Evolutionary conservation across 768 basidiomycete genomes (phyloP), one percentile per base, ranked within the genome.

Genomic region (Tephrocybe sp.): DNA sequence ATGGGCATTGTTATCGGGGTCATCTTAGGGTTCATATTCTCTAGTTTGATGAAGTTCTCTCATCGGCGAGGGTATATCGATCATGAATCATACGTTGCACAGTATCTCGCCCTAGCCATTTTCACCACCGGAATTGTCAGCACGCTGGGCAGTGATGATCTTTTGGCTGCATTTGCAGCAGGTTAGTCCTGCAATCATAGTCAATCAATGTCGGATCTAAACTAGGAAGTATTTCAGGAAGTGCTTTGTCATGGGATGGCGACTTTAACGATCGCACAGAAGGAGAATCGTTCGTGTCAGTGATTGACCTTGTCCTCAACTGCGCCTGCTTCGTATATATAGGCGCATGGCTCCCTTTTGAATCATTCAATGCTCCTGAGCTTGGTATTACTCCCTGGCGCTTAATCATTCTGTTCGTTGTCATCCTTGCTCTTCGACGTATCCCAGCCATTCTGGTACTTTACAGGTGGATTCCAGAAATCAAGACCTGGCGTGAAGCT

Each of bases 381-480:
- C 68, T 89, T 7, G 84, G 83, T 1, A 77, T 90, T 48, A 73
- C 67, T 0, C 84, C 86, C 2, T 88, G 88, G 87, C 75, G 86
- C 18, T 73, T 98, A 18, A 62, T 87, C 4, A 64, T 86, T 0
- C 68, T 98, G 11, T 77, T 85, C 58, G 60, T 93, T 32, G 69
- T 72, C 2, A 84, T 97, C 42, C 69, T 97, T 41, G 56, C 83
- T 5, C 66, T 98, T 28, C 83, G 96, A 23, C 79, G 96, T 11
- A 84, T 97, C 20, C 95, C 94, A 0, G 70, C 82, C 14, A 74
- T 98, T 40, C 68, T 96, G 45, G 60, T 83, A 3, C 72, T 97
- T 2, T 94, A 95, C 60, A 81, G 70, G 51, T 92, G 84, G 78
- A 81, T 97, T 14, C 95, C 95, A 0, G 95, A 98, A 66, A 90